Conservation (phyloP, 345 rosid species). For the Ceriops decandra region DNA sequence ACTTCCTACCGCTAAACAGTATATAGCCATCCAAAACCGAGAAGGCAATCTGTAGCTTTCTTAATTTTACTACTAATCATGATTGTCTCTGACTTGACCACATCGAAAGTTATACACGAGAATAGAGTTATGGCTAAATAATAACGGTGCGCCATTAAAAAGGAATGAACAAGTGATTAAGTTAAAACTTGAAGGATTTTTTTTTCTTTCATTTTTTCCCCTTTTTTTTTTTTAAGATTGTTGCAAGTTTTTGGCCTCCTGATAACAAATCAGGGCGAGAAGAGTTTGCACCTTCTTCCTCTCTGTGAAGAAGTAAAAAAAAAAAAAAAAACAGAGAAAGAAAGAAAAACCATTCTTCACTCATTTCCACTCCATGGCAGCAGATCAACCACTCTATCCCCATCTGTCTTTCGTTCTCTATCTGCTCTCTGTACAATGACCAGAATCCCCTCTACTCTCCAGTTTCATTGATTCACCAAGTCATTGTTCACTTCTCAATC, state of each 20-base stretch:
- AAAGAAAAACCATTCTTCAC: neutral
- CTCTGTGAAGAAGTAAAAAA: too few species aligned
- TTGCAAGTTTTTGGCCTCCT: conserved; percentile 1
- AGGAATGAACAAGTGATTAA: neutral
- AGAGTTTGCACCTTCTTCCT: neutral
- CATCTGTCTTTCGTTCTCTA: conserved; percentile 19
- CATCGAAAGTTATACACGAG: too few species aligned
- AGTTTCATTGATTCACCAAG: neutral
- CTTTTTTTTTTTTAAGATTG: neutral
- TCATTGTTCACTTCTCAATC: conserved; percentile 37
- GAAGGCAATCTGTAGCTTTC: too few species aligned
- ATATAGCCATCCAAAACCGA: too few species aligned
- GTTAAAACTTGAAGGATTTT: conserved; percentile 14
- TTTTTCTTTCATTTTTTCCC: neutral
- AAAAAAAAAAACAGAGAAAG: too few species aligned
- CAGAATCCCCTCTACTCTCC: conserved; percentile 26
- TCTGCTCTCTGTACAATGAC: conserved; percentile 49
- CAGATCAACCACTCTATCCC: neutral
- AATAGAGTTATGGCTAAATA: too few species aligned
- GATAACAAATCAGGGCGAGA: conserved; percentile 15
- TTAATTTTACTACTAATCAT: too few species aligned
- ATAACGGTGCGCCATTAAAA: too few species aligned
- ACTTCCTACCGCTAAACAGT: too few species aligned
- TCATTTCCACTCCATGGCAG: neutral
- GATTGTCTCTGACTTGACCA: too few species aligned